Percentiles rank a stretch among this genome's conserved stretches.
Evolutionary conservation across 106 monocot species (phyloP).

Genomic region (Allium fistulosum): DNA sequence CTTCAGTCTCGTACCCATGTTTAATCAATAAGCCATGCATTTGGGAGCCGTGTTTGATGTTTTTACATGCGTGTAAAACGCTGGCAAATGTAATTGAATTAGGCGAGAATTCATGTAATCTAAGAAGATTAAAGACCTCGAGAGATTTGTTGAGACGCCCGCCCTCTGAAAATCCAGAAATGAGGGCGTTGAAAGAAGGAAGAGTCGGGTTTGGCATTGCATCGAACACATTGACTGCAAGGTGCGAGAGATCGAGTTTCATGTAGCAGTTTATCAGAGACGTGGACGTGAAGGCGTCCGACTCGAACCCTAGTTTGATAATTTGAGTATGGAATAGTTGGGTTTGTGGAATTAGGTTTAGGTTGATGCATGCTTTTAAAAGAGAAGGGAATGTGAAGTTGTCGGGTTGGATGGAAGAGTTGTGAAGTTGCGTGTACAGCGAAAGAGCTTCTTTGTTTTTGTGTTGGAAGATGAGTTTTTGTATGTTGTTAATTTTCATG

Average conservation of each 20-base stretch:
- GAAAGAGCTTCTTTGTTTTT: slow-evolving; percentile 20
- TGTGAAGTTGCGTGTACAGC: slow-evolving; percentile 11
- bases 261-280: slow-evolving; percentile 24
- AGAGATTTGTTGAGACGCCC: slow-evolving; percentile 16
- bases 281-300: slow-evolving; percentile 17
- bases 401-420: slow-evolving; percentile 16
- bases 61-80: slow-evolving; percentile 19
- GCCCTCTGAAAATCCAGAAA: slow-evolving; percentile 20
- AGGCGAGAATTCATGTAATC: slow-evolving; percentile 9
- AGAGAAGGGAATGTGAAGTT: slow-evolving; percentile 26
- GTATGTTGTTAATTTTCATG: too few species aligned
- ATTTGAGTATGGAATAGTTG: slow-evolving; percentile 26
- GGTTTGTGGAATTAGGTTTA: slow-evolving; percentile 13
- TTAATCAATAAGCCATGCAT: slow-evolving; percentile 26
- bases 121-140: slow-evolving; percentile 4
- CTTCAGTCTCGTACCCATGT: slow-evolving; percentile 18
- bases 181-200: slow-evolving; percentile 18
- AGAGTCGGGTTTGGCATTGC: slow-evolving; percentile 24
- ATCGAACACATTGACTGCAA: slow-evolving; percentile 26
- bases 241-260: slow-evolving; percentile 11
- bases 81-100: slow-evolving; percentile 29
- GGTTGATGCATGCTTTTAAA: slow-evolving; percentile 26
- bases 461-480: too few species aligned
- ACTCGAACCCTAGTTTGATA: slow-evolving; percentile 14
- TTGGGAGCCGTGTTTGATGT: slow-evolving; percentile 14